Conservation (phyloP, 1,139 yeast genomes). For the Suhomyces ambrosiae region DNA sequence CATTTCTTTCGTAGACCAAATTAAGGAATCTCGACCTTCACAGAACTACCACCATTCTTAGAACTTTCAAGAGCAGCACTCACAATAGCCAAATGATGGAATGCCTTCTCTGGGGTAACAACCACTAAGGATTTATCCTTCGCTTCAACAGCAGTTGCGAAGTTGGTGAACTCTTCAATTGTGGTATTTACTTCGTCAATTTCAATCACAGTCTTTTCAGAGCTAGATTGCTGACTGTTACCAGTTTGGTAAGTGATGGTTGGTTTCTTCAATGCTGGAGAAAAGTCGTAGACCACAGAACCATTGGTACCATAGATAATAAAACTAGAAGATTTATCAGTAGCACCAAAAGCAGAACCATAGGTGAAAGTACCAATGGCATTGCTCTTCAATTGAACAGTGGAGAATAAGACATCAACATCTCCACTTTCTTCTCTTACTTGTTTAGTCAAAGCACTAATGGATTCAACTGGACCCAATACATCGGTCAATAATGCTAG, state of each 20-base stretch:
- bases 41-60: conserved; percentile 56
- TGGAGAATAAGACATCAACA: conserved; percentile 76
- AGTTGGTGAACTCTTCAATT: conserved; percentile 69
- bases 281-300: conserved; percentile 63
- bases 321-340: conserved; percentile 66
- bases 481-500: conserved; percentile 81
- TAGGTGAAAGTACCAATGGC: conserved; percentile 86
- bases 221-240: conserved; percentile 40
- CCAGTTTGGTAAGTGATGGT: conserved; percentile 52
- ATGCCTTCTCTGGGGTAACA: conserved; percentile 72
- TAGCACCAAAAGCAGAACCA: conserved; percentile 88
- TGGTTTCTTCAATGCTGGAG: conserved; percentile 51
- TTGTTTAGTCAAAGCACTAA: conserved; percentile 76
- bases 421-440: conserved; percentile 74
- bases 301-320: conserved; percentile 80
- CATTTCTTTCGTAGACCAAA: no score
- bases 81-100: conserved; percentile 88
- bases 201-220: conserved; percentile 50
- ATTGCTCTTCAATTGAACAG: conserved; percentile 61
- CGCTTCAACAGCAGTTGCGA: conserved; percentile 65
- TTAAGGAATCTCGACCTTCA: conserved; percentile 57
- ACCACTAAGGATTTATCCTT: conserved; percentile 62
- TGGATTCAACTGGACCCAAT: conserved; percentile 70
- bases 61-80: conserved; percentile 83
- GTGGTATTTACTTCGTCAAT: conserved; percentile 56